These are phyloP conservation scores for Hemileccinum impolitum DNA, from an alignment of 768 basidiomycete genomes.

Conservation along the genomic window DNA sequence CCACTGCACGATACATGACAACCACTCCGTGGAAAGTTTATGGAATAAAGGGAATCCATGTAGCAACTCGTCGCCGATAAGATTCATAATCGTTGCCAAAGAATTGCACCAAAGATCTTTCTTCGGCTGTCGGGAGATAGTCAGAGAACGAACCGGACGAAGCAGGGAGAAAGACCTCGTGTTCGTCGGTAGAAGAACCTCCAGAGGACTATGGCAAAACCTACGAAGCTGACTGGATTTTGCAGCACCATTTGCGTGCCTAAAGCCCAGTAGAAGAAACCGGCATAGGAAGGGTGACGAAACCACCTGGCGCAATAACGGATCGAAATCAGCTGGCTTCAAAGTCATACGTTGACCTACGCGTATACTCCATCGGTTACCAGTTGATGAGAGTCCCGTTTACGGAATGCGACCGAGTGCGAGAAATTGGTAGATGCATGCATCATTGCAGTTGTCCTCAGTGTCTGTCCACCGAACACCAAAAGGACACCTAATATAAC, in stretches of 20 bases:
- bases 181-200: conserved; percentile 84
- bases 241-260: conserved; percentile 91
- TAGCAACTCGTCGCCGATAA: conserved; percentile 77
- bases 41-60: conserved; percentile 82
- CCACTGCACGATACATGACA: neutral
- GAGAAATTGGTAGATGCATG: conserved; percentile 93
- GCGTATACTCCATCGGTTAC: conserved; percentile 89
- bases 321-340: neutral
- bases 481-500: conserved; percentile 53
- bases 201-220: conserved; percentile 71
- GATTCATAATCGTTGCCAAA: conserved; percentile 84
- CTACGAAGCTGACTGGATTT: conserved; percentile 70
- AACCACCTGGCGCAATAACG: conserved; percentile 36
- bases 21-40: conserved; percentile 30
- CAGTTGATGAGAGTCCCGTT: conserved; percentile 68
- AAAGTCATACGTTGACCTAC: conserved; percentile 42
- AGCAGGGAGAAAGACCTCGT: conserved; percentile 50
- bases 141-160: neutral
- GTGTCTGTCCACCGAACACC: conserved; percentile 65
- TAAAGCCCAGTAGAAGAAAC: conserved; percentile 97
- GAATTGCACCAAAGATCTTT: conserved; percentile 73
- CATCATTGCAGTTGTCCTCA: conserved; percentile 94
- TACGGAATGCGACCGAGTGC: conserved; percentile 77
- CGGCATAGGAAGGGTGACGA: conserved; percentile 94
- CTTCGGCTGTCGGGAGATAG: conserved; percentile 60